Percentiles rank a stretch among this genome's conserved stretches.
These are phyloP conservation scores for Bacterosira constricta DNA, from an alignment of 108 stramenopile species.

Conservation along the genomic window DNA sequence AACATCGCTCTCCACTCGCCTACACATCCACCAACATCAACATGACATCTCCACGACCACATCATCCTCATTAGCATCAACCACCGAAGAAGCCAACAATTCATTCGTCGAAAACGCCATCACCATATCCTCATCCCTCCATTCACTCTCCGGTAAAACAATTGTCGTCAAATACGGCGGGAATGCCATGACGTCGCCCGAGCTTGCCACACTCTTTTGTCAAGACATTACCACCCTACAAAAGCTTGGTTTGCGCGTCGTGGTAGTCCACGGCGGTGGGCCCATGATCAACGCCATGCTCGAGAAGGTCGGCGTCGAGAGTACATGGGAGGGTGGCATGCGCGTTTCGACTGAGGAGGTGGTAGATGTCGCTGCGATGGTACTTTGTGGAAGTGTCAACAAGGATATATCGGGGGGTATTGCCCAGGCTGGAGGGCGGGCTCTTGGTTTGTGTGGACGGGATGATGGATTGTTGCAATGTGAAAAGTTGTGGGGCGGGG, in stretches of 20 bases:
- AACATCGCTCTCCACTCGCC: neutral
- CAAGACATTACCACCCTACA: slow-evolving; percentile 86
- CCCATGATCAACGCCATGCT: slow-evolving; percentile 92
- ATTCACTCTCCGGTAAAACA: slow-evolving; percentile 68
- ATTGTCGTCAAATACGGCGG: slow-evolving; percentile 92
- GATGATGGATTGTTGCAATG: slow-evolving; percentile 90
- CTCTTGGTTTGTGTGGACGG: slow-evolving; percentile 89
- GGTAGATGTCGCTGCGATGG: slow-evolving; percentile 96
- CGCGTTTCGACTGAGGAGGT: slow-evolving; percentile 88
- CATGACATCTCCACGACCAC: neutral
- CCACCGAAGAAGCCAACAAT: neutral
- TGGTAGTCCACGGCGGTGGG: slow-evolving; percentile 96
- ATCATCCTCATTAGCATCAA: neutral
- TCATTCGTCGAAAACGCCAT: slow-evolving; percentile 61
- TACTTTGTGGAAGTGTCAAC: slow-evolving; percentile 94
- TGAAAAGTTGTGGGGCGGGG: slow-evolving; percentile 58
- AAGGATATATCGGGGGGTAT: slow-evolving; percentile 88
- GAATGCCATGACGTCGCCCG: slow-evolving; percentile 91
- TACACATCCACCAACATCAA: neutral
- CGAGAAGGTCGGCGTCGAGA: slow-evolving; percentile 81
- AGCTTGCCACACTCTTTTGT: slow-evolving; percentile 82
- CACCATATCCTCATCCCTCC: slow-evolving; percentile 65
- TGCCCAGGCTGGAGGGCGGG: slow-evolving; percentile 81
- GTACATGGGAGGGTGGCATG: slow-evolving; percentile 88
- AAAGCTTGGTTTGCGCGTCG: slow-evolving; percentile 80